Percentiles rank a stretch among this genome's conserved stretches.
phyloP scores from a whole-genome alignment of 2,329 filamentous ascomycete species.

The Claviceps sp. region DNA sequence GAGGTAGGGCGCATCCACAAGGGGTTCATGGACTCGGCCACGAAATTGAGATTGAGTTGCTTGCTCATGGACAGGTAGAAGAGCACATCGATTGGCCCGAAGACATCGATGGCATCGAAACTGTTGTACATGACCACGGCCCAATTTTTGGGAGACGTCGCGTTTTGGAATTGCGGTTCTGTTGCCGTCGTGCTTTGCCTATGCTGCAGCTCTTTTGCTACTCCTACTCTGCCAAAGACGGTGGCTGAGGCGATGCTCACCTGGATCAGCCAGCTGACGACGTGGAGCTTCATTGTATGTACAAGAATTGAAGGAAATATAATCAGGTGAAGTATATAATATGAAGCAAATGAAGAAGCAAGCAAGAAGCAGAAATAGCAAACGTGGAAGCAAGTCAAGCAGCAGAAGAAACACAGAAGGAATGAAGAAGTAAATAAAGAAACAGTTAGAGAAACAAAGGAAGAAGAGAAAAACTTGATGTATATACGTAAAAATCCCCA shows the following conservation, averaged over 20 bases:
- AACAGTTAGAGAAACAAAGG: too few relatives aligned
- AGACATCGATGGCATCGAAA: slow-evolving; percentile 18
- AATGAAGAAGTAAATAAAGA: neutral
- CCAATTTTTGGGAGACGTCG: slow-evolving; percentile 3
- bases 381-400: too few relatives aligned
- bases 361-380: neutral
- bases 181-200: neutral
- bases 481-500: too few relatives aligned
- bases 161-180: neutral
- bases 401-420: neutral
- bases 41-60: slow-evolving; percentile 23
- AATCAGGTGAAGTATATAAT: neutral
- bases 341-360: neutral
- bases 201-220: neutral
- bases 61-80: slow-evolving; percentile 22
- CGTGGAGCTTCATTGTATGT: slow-evolving; percentile 1
- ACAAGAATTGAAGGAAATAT: neutral
- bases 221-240: neutral
- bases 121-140: slow-evolving; percentile 4
- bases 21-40: slow-evolving; percentile 25
- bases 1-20: slow-evolving; percentile 21
- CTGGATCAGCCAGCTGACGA: neutral
- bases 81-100: slow-evolving; percentile 31
- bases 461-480: too few relatives aligned
- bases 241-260: neutral